Base-by-base conservation (phyloP, 2,329 filamentous ascomycete species). In the Emericellopsis atlantica region DNA sequence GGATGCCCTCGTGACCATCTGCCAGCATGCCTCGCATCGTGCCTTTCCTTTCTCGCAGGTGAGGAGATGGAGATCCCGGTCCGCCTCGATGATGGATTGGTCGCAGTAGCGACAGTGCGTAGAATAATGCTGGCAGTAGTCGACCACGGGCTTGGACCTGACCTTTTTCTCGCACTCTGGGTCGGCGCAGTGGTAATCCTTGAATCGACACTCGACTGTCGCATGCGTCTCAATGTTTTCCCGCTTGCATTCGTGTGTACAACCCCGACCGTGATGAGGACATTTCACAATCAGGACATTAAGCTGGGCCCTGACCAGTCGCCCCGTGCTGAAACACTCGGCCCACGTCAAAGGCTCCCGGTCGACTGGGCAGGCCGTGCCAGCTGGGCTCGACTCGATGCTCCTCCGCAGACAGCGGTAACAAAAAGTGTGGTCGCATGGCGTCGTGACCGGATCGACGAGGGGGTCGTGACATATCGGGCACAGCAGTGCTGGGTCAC, bases 361-460 rank as follows among this genome's bases (percentile, higher is more conserved):
- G 53, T 80, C 76, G 42, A 80, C 69, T 3, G 76, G 76, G 44
- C 76, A 81, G 29, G 63, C 56, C 2, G 57, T 56, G 5, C 61
- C 59, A 2, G 61, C 59, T 6, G 61, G 61, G 35, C 61, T 64
- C 2, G 59, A 60, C 10, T 59, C 52, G 37, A 64, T 61, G 48
- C 61, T 61, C 26, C 61, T 53, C 23, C 61, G 59, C 39, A 81
- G 61, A 51, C 78, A 82, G 5, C 63, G 62, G 40, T 69, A 67
- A 50, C 78, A 82, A 52, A 82, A 82, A 11, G 75, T 77, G 53
- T 82, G 78, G 43, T 79, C 73, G 56, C 78, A 82, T 7, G 62
- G 60, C 1, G 76, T 80, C 34, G 76, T 77, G 37, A 77, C 64
- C 1, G 78, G 76, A 12, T 72, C 65, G 37, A 81, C 61, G 34